A percentile compares a stretch with the other conserved stretches of the same genome.
These are phyloP conservation scores for Sugiyamaella japonica DNA, from an alignment of 1,139 yeast genomes.

Conservation along the genomic window DNA sequence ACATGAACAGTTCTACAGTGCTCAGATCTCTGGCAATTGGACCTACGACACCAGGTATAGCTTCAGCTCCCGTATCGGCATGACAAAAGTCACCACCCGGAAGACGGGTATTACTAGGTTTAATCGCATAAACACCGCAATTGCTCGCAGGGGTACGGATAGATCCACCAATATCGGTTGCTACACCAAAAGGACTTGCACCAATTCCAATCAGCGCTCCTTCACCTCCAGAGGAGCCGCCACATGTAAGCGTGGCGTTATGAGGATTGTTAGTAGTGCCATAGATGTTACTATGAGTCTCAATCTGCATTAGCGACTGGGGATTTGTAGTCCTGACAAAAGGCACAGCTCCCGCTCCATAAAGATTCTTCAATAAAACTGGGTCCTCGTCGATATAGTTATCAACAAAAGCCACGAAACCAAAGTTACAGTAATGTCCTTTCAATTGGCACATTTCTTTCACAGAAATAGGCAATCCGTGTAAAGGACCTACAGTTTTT, in stretches of 20 bases:
- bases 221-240: conserved; percentile 68
- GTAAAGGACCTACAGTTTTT: conserved; percentile 57
- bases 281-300: conserved; percentile 48
- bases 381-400: conserved; percentile 35
- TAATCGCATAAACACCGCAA: conserved; percentile 55
- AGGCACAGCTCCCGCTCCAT: conserved; percentile 54
- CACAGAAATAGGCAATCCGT: conserved; percentile 53
- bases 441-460: conserved; percentile 52
- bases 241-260: conserved; percentile 49
- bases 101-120: conserved; percentile 51
- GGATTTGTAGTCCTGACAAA: conserved; percentile 61
- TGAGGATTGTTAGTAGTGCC: conserved; percentile 53
- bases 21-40: conserved; percentile 22
- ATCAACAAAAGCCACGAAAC: conserved; percentile 42
- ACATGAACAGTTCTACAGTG: conserved; percentile 21
- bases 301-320: conserved; percentile 55
- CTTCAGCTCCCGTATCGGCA: conserved; percentile 50
- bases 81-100: conserved; percentile 47
- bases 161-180: conserved; percentile 67
- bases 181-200: conserved; percentile 55
- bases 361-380: conserved; percentile 44
- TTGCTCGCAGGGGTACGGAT: conserved; percentile 58
- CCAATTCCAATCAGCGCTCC: conserved; percentile 55
- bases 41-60: conserved; percentile 20
- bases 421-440: conserved; percentile 47